Evolutionary conservation across 495 filamentous ascomycete genomes (phyloP).

Genomic region (Aspergillus mulundensis): DNA sequence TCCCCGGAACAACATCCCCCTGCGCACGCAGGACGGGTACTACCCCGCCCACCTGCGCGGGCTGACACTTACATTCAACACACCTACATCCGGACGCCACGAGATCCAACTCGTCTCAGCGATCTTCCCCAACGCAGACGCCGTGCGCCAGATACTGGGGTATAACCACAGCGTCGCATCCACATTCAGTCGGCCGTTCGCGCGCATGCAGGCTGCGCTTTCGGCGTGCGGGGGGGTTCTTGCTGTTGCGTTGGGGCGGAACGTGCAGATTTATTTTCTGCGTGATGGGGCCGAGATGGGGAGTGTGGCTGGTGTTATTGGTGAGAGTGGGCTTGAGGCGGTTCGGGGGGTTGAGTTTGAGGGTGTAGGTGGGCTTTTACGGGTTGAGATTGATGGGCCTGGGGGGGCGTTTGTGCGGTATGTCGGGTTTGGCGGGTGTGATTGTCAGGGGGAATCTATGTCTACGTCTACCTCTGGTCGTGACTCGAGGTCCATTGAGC

Average conservation of each 20-base stretch:
- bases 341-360: not conserved
- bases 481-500: too few relatives aligned
- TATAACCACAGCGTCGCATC: not conserved
- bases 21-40: not conserved
- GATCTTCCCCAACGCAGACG: not conserved
- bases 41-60: not conserved
- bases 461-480: too few relatives aligned
- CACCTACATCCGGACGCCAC: not conserved
- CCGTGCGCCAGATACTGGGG: not conserved
- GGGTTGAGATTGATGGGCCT: not conserved
- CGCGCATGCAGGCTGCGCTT: not conserved
- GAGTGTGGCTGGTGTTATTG: not conserved
- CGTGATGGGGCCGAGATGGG: not conserved
- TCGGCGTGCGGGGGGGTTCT: not conserved
- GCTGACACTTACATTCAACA: not conserved
- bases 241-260: slow-evolving; percentile 2
- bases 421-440: not conserved
- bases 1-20: not conserved
- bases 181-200: not conserved
- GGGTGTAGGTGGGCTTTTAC: not conserved
- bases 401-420: not conserved
- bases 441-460: too few relatives aligned
- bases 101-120: not conserved
- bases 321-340: not conserved
- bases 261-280: not conserved